Base-by-base conservation (phyloP, 441 rosid species). In the Eutrema salsugineum region DNA sequence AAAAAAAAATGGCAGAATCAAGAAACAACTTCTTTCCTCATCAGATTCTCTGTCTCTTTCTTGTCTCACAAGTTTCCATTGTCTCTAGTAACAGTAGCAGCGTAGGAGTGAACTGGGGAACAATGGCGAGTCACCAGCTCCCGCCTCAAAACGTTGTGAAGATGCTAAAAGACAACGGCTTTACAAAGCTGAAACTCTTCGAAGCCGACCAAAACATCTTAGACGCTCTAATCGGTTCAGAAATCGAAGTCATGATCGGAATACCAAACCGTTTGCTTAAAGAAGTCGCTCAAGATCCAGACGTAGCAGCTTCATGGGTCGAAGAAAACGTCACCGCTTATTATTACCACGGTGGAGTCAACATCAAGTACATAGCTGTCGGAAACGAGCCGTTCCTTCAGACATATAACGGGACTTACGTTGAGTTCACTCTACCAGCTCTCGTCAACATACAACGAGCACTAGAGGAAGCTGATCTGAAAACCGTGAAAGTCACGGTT, bases 361-460 rank as follows among this genome's bases (percentile, higher is more conserved):
- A 83, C 58, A 83, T 86, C 87, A 86, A 79, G 88, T 84, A 84
- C 65, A 78, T 86, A 47, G 88, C 88, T 47, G 91, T 84, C 6
- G 90, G 90, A n/a, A 86, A 86, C 57, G 91, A 86, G 27, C 91
- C 91, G n/a, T 86, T 86, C 46, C 81, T 86, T 55, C 73, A 68
- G 70, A 70, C 83, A 28, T 86, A 86, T 66, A 84, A 84, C 50
- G 80, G 78, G 56, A 80, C 85, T 3, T 86, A 78, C 46, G 42
- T 78, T 30, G 78, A 74, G 44, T 33, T 61, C 64, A 84, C 86
- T 12, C 66, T 84, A 74, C 88, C 91, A 24, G 91, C 91, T 47
- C 78, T 86, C 5, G 55, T 75, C 42, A 86, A 86, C 70, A 69
- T 86, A 20, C 83, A 86, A 61, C 79, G 72, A 70, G 88, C 91